These are phyloP conservation scores for Termitomyces sp. DNA, from an alignment of 768 basidiomycete genomes.

Conservation along the genomic window DNA sequence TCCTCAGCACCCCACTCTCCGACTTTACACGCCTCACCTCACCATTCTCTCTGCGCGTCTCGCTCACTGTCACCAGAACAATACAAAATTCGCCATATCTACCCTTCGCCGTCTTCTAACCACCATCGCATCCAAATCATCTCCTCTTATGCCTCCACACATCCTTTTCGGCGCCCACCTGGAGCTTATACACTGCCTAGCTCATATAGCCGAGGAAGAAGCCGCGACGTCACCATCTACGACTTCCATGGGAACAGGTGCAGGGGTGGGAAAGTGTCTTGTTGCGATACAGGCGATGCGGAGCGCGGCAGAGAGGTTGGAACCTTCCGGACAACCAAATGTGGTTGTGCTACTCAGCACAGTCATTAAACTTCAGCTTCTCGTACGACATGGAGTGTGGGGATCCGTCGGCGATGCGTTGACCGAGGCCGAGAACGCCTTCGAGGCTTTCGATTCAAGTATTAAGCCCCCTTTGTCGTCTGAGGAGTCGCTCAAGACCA, in stretches of 20 bases:
- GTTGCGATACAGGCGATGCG: conserved; percentile 30
- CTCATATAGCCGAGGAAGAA: conserved; percentile 11
- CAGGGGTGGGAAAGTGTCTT: conserved; percentile 17
- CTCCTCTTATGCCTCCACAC: conserved; percentile 28
- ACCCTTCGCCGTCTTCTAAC: conserved; percentile 49
- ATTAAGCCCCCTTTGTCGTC: background rate
- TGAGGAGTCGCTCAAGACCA: too few species aligned
- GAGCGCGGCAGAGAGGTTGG: conserved; percentile 9
- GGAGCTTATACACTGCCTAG: conserved; percentile 38
- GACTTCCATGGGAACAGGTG: conserved; percentile 8
- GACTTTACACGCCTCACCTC: conserved; percentile 53
- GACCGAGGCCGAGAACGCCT: conserved; percentile 33
- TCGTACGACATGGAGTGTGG: conserved; percentile 54
- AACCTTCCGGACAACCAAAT: conserved; percentile 23
- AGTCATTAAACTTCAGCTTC: conserved; percentile 51
- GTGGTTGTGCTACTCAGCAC: conserved; percentile 44
- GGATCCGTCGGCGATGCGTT: conserved; percentile 43
- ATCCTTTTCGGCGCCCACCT: conserved; percentile 51
- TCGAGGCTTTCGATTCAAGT: background rate
- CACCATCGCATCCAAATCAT: conserved; percentile 25
- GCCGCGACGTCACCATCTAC: background rate
- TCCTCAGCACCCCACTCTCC: conserved; percentile 57
- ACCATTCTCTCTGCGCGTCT: conserved; percentile 59
- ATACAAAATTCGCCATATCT: conserved; percentile 55
- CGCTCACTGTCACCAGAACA: conserved; percentile 36